Percentiles rank a stretch among this genome's conserved stretches.
Evolutionary conservation across 257 asterid species (phyloP).

Genomic region (Anisodus acutangulus): DNA sequence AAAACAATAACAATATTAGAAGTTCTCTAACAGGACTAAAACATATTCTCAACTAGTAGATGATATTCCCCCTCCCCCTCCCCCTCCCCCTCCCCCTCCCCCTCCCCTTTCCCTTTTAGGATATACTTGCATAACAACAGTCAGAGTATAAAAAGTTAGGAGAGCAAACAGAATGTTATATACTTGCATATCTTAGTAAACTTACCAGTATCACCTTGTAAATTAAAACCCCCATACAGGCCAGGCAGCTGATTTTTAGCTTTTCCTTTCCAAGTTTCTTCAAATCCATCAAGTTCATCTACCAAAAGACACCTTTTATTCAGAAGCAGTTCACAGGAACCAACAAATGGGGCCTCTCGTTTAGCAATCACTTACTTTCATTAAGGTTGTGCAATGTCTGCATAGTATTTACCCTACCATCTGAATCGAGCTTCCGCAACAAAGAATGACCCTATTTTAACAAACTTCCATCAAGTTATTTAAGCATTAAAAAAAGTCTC

Average conservation of each 20-base stretch:
- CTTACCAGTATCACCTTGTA: conserved; percentile 52
- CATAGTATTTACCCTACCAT: conserved; percentile 82
- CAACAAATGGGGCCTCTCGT: neutral
- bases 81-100: no score
- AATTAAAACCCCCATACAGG: conserved; percentile 44
- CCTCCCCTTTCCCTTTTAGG: neutral
- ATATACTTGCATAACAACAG: neutral
- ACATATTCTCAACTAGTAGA: neutral
- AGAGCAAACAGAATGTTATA: conserved; percentile 20
- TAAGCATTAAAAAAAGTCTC: neutral
- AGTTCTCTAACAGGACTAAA: neutral
- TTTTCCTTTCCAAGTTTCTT: conserved; percentile 76
- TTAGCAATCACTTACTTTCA: conserved; percentile 53
- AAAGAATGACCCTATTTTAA: conserved; percentile 82
- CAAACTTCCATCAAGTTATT: conserved; percentile 28
- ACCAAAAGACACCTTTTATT: conserved; percentile 30
- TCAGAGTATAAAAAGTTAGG: neutral
- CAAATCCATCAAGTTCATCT: conserved; percentile 80
- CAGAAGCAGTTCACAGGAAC: conserved; percentile 1
- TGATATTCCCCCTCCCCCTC: neutral
- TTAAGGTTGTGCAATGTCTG: conserved; percentile 86
- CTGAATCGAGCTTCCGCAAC: conserved; percentile 72
- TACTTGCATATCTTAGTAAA: neutral
- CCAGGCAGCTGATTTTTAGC: conserved; percentile 69
- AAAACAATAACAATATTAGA: neutral